Conservation (phyloP, 164 flowering plant genomes). For the Aristolochia californica region DNA sequence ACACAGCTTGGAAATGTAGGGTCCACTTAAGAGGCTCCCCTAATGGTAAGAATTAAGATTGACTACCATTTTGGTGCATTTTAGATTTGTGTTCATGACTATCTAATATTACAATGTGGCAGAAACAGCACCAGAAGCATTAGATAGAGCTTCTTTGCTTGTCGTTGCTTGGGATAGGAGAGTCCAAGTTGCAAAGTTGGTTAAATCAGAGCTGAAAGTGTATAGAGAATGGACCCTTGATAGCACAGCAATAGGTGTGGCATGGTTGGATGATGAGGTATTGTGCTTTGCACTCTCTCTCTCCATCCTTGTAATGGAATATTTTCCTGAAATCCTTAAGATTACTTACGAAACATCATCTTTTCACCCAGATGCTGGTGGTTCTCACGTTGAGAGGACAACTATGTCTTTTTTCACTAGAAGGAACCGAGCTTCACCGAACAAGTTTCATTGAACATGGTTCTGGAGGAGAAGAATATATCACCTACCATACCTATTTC, state of each 20-base stretch:
- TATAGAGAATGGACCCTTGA: conserved; percentile 77
- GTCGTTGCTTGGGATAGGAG: conserved; percentile 94
- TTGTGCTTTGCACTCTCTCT: not conserved
- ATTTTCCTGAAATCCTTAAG: no score
- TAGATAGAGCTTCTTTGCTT: conserved; percentile 62
- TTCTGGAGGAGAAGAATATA: conserved; percentile 56
- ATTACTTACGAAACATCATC: not conserved
- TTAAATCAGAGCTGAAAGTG: conserved; percentile 69
- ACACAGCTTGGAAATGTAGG: conserved; percentile 84
- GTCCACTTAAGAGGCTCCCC: conserved; percentile 26
- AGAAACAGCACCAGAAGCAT: conserved; percentile 39
- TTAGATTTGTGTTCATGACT: conserved; percentile 6
- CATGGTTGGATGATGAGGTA: conserved; percentile 96
- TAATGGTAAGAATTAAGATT: conserved; percentile 32
- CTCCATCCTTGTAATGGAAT: no score
- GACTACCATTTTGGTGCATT: no score
- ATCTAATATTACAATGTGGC: conserved; percentile 8
- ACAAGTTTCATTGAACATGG: conserved; percentile 68
- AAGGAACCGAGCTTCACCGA: conserved; percentile 80
- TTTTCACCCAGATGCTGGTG: conserved; percentile 75
- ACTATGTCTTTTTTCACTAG: conserved; percentile 64
- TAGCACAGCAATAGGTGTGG: conserved; percentile 71
- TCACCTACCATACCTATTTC: conserved; percentile 68
- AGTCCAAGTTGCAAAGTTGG: conserved; percentile 83
- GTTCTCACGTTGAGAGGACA: conserved; percentile 69